phyloP scores from a whole-genome alignment of 73 alveolate genomes.

The Paramecium caudatum region DNA sequence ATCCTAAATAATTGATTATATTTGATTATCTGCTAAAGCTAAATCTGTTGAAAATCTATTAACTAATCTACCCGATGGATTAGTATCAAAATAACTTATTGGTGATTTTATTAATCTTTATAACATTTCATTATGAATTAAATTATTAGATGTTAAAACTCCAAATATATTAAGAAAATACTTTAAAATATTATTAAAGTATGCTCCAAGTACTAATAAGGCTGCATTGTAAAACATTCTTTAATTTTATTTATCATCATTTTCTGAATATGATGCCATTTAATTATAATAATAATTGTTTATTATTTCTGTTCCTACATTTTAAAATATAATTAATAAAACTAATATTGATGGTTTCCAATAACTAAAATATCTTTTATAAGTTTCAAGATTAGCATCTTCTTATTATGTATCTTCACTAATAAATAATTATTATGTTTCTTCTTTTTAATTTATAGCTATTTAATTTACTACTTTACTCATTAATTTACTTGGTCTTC shows the following conservation, averaged over 20 bases:
- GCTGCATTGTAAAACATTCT: conserved; percentile 6
- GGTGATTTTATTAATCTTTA: conserved; percentile 53
- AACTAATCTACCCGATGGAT: conserved; percentile 78
- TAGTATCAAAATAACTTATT: conserved; percentile 75
- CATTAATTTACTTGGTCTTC: conserved; percentile 17
- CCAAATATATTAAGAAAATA: conserved; percentile 35
- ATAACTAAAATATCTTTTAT: conserved; percentile 45
- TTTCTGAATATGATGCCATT: conserved; percentile 12
- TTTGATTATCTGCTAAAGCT: conserved; percentile 45
- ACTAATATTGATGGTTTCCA: conserved; percentile 41
- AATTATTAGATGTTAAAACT: conserved; percentile 26
- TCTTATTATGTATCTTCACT: not conserved
- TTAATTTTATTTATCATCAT: not conserved
- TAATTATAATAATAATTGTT: conserved; percentile 27
- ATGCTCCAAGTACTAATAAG: conserved; percentile 7
- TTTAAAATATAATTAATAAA: not conserved
- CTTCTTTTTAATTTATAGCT: not conserved
- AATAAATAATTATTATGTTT: not conserved
- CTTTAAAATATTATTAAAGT: conserved; percentile 6
- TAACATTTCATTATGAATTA: conserved; percentile 64
- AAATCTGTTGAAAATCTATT: conserved; percentile 80
- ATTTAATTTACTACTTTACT: not conserved
- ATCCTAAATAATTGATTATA: conserved; percentile 21
- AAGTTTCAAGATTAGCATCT: conserved; percentile 36
- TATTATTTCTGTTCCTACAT: conserved; percentile 16